Percentiles rank a stretch among this genome's conserved stretches.
Evolutionary conservation across 169 alveolate species (phyloP).

Genomic region (Amoebophrya sp.): DNA sequence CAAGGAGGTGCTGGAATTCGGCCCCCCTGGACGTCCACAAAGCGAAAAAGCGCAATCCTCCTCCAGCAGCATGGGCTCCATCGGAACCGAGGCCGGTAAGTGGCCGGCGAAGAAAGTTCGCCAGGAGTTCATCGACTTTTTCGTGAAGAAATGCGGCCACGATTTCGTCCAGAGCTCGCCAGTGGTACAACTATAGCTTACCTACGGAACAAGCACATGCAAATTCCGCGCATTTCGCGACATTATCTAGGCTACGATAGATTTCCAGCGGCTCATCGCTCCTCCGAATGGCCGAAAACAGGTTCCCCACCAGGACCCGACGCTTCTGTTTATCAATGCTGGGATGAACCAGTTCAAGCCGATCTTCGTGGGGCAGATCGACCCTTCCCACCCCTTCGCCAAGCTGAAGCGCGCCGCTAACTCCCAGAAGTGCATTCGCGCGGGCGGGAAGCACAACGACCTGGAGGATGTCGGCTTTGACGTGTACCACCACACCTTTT

Average conservation of each 20-base stretch:
- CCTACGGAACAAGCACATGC: too few relatives aligned
- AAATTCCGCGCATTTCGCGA: too few relatives aligned
- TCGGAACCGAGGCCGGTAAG: too few relatives aligned
- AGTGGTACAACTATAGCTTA: too few relatives aligned
- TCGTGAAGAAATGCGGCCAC: constrained; percentile 24
- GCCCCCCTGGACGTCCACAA: too few relatives aligned
- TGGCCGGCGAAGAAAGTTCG: constrained; percentile 31
- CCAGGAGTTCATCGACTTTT: constrained; percentile 24
- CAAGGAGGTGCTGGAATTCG: too few relatives aligned
- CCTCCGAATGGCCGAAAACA: too few relatives aligned
- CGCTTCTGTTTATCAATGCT: constrained; percentile 80
- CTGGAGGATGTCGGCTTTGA: constrained; percentile 84
- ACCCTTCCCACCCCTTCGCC: constrained; percentile 66
- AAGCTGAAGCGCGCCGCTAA: constrained; percentile 75
- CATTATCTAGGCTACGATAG: too few relatives aligned
- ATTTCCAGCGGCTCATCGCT: too few relatives aligned
- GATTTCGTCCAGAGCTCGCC: constrained; percentile 38
- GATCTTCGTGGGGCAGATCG: constrained; percentile 68
- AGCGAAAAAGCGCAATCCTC: too few relatives aligned
- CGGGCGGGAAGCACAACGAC: constrained; percentile 69
- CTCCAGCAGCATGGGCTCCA: too few relatives aligned
- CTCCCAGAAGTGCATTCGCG: constrained; percentile 87
- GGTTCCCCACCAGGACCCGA: constrained; percentile 80
- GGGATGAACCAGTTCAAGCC: constrained; percentile 87
- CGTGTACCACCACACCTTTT: constrained; percentile 85